Base-by-base conservation (phyloP, 2,329 filamentous ascomycete genomes). In the Chalaropsis thielavioides region DNA sequence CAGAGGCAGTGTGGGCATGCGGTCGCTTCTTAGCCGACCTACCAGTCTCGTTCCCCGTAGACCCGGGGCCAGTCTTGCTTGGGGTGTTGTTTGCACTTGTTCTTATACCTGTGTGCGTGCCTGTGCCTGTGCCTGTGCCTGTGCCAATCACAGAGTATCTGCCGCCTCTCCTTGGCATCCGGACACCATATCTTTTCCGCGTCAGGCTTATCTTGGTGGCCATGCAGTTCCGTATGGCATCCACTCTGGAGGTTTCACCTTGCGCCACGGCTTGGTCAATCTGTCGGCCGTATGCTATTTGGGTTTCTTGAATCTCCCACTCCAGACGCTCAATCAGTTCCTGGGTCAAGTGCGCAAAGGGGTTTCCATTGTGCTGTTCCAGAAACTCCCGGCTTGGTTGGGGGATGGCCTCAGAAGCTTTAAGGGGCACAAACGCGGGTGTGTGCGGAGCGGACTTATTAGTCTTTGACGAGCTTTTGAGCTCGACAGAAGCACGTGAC, bases 171-270 rank as follows among this genome's bases (percentile, higher is more conserved):
- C 8, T 59, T 11, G 27, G 77, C 15, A 84, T 74, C 1, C 77
- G 76, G 40, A 84, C 80, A n/a, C 81, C 81, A 67, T 79, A 83
- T 67, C 78, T 82, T 70, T 82, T 83, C 13, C 82, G 77, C 2
- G 82, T 79, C n/a, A 76, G 76, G 63, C 79, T 82, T 70, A 82
- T 80, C 65, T 81, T 82, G 2, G 80, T 82, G 54, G 79, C 79
- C 68, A 80, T 81, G 2, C 76, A 77, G 68, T 83, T 83, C 49
- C 78, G 78, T 1, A 83, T 69, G 10, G 74, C 76, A 0, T 76
- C 74, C 0, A 82, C 62, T 59, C 68, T 66, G 68, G 73, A 61
- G 70, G 73, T 68, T 6, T 66, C 49, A 11, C 43, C 54, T 40
- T 22, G 31, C 22, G 17, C 22, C 1, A 40, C 5, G 17, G 61